Percentiles rank a stretch among this genome's conserved stretches.
Evolutionary conservation across 306 rosid species (phyloP).

Genomic region (Rosa rugosa): DNA sequence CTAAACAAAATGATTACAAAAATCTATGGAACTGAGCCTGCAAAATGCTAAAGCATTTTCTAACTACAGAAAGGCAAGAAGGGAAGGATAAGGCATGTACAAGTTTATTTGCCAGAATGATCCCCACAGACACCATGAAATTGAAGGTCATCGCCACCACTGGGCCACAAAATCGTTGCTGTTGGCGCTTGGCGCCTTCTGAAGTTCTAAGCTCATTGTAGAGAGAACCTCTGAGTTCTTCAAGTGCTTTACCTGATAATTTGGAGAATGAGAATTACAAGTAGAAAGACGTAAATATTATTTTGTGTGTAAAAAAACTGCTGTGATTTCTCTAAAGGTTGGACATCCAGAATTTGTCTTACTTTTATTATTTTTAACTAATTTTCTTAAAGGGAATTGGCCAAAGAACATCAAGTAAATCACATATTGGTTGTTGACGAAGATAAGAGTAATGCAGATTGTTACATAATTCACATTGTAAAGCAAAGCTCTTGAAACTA

Average conservation of each 20-base stretch:
- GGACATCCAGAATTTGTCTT: not conserved
- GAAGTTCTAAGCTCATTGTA: slow-evolving; percentile 87
- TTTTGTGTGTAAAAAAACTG: not conserved
- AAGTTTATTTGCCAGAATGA: slow-evolving; percentile 78
- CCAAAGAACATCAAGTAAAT: not conserved
- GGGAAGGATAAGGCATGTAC: slow-evolving; percentile 28
- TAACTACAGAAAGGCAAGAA: not conserved
- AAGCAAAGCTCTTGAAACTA: not conserved
- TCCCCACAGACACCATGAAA: slow-evolving; percentile 70
- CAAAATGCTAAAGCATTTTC: not conserved
- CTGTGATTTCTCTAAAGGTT: not conserved
- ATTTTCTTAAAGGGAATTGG: not conserved
- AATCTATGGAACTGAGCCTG: not conserved
- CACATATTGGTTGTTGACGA: not conserved
- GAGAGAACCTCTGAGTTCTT: slow-evolving; percentile 73
- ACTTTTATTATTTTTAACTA: not conserved
- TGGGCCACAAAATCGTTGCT: slow-evolving; percentile 83
- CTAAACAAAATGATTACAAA: not conserved
- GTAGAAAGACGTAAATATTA: not conserved
- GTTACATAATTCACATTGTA: not conserved
- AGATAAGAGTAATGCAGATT: not conserved
- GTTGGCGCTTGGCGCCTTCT: slow-evolving; percentile 93
- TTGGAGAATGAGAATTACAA: slow-evolving; percentile 1
- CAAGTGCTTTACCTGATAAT: slow-evolving; percentile 74
- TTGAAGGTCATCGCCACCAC: slow-evolving; percentile 76